Conservation (phyloP, 305 asterid species). For the Fraxinus velutina region DNA sequence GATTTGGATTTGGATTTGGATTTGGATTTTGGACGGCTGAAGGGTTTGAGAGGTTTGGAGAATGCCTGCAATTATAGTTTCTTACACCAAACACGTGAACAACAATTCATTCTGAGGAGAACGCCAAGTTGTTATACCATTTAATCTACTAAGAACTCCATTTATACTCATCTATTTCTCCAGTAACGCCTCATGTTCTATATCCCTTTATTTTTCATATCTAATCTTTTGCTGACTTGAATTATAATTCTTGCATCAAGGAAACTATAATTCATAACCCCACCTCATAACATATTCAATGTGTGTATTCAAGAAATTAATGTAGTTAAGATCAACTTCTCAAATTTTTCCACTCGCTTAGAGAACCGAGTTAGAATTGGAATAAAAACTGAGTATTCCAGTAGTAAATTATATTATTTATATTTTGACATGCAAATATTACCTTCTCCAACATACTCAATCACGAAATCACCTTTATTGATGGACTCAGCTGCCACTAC, state of each 20-base stretch:
- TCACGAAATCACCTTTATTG: conserved; percentile 69
- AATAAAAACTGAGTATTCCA: not conserved
- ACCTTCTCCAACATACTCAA: conserved; percentile 98
- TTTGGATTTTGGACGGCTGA: not conserved
- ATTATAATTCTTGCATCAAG: not conserved
- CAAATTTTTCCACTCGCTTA: not conserved
- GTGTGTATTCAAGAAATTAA: not conserved
- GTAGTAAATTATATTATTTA: not conserved
- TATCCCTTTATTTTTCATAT: not conserved
- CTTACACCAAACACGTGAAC: not conserved
- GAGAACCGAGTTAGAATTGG: not conserved
- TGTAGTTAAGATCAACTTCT: not conserved
- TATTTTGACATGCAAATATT: conserved; percentile 23
- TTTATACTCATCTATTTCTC: not conserved
- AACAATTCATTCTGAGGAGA: not conserved
- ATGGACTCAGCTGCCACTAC: conserved; percentile 82
- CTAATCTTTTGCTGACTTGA: not conserved
- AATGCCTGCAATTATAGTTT: not conserved
- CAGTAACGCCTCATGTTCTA: not conserved
- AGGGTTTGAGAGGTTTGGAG: not conserved
- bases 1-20: not conserved
- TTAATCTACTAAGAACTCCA: not conserved
- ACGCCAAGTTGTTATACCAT: not conserved
- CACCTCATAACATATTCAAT: not conserved
- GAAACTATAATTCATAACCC: not conserved